phyloP scores from a whole-genome alignment of 306 rosid genomes.

The Vigna trinervia region DNA sequence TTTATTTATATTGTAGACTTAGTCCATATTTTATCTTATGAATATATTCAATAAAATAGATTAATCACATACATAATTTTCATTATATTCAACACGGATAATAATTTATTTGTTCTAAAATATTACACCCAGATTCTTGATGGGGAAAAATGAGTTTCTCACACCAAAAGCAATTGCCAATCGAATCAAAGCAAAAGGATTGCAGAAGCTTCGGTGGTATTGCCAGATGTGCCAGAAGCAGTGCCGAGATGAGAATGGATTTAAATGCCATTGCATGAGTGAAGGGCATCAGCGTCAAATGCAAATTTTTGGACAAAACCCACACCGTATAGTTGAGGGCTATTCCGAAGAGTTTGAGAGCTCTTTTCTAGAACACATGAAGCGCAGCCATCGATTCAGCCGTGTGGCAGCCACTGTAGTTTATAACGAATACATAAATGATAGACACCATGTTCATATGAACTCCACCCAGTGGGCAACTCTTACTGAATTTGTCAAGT shows the following conservation, averaged over 20 bases:
- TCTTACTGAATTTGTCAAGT: constrained; percentile 82
- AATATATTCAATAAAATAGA: too few species aligned
- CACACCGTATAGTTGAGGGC: constrained; percentile 74
- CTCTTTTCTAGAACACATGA: constrained; percentile 79
- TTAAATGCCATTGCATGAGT: constrained; percentile 94
- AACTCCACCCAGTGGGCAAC: constrained; percentile 87
- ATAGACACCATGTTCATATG: constrained; percentile 89
- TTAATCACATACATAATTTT: too few species aligned
- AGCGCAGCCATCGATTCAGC: constrained; percentile 86
- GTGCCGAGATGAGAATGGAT: constrained; percentile 94
- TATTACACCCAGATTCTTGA: constrained; percentile 37
- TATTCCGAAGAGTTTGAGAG: constrained; percentile 83
- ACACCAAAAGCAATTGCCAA: constrained; percentile 94
- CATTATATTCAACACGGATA: not conserved
- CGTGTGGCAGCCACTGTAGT: constrained; percentile 93
- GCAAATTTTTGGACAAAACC: constrained; percentile 86
- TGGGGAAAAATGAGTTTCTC: constrained; percentile 93
- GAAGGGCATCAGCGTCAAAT: constrained; percentile 96
- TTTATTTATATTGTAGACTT: too few species aligned
- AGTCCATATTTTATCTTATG: too few species aligned
- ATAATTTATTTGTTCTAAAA: constrained; percentile 25
- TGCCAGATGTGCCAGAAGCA: constrained; percentile 99
- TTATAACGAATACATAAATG: constrained; percentile 85
- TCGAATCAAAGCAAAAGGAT: constrained; percentile 88
- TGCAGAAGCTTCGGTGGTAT: constrained; percentile 96